Conservation (phyloP, 169 alveolate genomes). For the Plasmodium billcollinsi region DNA sequence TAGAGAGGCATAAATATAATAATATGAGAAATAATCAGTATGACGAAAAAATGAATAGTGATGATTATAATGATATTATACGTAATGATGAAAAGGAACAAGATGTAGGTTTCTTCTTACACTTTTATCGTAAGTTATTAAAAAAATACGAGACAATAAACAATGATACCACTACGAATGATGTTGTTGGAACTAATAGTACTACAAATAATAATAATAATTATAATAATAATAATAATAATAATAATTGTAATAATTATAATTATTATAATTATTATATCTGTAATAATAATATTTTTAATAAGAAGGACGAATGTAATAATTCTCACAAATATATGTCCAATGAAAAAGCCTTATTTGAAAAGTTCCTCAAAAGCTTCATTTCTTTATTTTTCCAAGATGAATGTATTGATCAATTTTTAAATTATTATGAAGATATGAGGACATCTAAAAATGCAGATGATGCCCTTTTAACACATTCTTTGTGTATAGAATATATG, state of each 20-base stretch:
- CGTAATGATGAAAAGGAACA: neutral
- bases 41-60: neutral
- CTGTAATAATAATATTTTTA: neutral
- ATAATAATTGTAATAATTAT: neutral
- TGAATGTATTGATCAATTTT: slow-evolving; percentile 27
- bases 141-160: neutral
- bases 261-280: neutral
- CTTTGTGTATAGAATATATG: slow-evolving; percentile 30
- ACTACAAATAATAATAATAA: neutral
- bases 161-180: neutral
- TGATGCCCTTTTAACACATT: neutral
- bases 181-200: neutral
- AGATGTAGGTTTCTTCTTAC: neutral
- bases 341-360: slow-evolving; percentile 22
- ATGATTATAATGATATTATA: neutral
- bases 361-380: slow-evolving; percentile 23
- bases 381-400: slow-evolving; percentile 33
- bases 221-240: neutral
- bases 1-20: neutral
- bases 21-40: neutral
- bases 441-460: slow-evolving; percentile 5
- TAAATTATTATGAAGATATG: slow-evolving; percentile 28
- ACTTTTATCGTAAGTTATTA: neutral
- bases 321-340: neutral
- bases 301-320: neutral